A percentile compares a stretch with the other conserved stretches of the same genome.
phyloP scores from a whole-genome alignment of 768 basidiomycete species.

The Asterophora parasitica region DNA sequence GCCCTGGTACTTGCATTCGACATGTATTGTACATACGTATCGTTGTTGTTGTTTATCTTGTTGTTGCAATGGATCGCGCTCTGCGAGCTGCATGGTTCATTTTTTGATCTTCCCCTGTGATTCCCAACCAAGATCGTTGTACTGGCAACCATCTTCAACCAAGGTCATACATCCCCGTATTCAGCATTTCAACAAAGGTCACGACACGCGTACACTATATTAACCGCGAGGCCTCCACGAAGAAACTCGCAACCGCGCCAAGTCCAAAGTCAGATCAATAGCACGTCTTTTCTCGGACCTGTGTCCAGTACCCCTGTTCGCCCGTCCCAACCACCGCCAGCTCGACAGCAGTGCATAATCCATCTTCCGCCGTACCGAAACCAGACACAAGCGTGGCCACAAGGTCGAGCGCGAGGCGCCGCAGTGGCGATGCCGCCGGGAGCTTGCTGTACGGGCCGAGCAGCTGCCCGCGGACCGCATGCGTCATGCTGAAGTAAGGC shows the following conservation, averaged over 20 bases:
- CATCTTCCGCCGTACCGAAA: slow-evolving; percentile 12
- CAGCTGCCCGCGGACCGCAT: slow-evolving; percentile 69
- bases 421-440: slow-evolving; percentile 36
- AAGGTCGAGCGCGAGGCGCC: slow-evolving; percentile 62
- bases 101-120: too few relatives aligned
- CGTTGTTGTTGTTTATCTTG: slow-evolving; percentile 21
- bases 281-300: neutral
- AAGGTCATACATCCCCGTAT: too few relatives aligned
- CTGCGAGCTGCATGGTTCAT: slow-evolving; percentile 2
- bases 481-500: slow-evolving; percentile 77
- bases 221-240: too few relatives aligned
- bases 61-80: too few relatives aligned
- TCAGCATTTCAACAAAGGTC: too few relatives aligned
- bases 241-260: too few relatives aligned
- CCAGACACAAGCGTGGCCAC: slow-evolving; percentile 31
- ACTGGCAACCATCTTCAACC: neutral
- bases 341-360: slow-evolving; percentile 25
- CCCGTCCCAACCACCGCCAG: slow-evolving; percentile 32
- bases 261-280: too few relatives aligned
- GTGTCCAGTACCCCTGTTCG: slow-evolving; percentile 36
- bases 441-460: slow-evolving; percentile 76
- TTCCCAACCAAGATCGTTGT: neutral
- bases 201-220: too few relatives aligned
- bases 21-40: slow-evolving; percentile 17
- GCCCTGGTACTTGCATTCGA: slow-evolving; percentile 29